phyloP scores from a whole-genome alignment of 2,329 filamentous ascomycete species.

The Didymella sp. region DNA sequence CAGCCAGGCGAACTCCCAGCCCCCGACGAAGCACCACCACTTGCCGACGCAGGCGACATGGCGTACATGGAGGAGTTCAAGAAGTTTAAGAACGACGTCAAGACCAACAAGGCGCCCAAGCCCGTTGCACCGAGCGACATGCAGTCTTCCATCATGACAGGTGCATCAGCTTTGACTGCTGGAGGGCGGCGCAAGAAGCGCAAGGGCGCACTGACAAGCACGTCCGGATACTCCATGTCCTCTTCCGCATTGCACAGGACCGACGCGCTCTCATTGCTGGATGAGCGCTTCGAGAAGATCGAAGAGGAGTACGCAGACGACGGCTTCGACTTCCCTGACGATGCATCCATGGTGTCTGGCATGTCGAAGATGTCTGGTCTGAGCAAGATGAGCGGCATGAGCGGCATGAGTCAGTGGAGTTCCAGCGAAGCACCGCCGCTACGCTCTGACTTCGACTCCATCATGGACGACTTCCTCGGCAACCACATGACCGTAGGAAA shows the following conservation, averaged over 20 bases:
- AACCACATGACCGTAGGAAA: constrained; percentile 75
- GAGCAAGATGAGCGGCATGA: constrained; percentile 46
- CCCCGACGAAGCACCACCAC: constrained; percentile 42
- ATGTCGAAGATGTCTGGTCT: constrained; percentile 61
- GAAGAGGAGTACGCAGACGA: constrained; percentile 75
- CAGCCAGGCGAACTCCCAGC: constrained; percentile 53
- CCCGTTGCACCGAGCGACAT: constrained; percentile 65
- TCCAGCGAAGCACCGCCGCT: constrained; percentile 60
- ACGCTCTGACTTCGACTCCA: constrained; percentile 81
- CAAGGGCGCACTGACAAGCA: constrained; percentile 89
- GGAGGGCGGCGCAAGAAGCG: constrained; percentile 90
- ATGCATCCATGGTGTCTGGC: constrained; percentile 56
- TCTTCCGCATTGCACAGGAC: constrained; percentile 87
- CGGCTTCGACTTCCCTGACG: constrained; percentile 48
- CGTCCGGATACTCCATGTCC: constrained; percentile 89
- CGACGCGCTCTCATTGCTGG: constrained; percentile 82
- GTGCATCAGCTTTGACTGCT: constrained; percentile 69
- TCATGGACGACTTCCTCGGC: constrained; percentile 92
- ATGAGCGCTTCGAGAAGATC: constrained; percentile 88
- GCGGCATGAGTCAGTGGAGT: constrained; percentile 45
- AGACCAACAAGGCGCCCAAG: constrained; percentile 54
- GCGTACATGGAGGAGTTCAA: constrained; percentile 93
- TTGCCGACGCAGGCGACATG: constrained; percentile 63
- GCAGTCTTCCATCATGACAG: constrained; percentile 73
- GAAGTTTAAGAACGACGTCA: constrained; percentile 85